These are phyloP conservation scores for Penicillium longicatenatum DNA, from an alignment of 495 filamentous ascomycete species.

Conservation along the genomic window DNA sequence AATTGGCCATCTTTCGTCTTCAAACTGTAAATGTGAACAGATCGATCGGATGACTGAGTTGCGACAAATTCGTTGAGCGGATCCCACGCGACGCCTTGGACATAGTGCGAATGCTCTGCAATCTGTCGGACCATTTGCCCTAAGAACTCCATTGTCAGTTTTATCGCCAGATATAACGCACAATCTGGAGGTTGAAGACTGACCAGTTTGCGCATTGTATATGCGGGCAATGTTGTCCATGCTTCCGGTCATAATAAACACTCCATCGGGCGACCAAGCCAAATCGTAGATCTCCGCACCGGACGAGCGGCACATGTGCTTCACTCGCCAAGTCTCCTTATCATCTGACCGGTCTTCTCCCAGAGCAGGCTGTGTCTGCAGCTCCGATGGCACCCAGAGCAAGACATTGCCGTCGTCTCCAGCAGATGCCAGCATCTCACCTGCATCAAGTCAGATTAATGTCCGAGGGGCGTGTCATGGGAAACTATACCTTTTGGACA, in stretches of 20 bases:
- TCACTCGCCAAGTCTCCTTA: slow-evolving; percentile 95
- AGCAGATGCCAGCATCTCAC: slow-evolving; percentile 90
- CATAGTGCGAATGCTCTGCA: slow-evolving; percentile 98
- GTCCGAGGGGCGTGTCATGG: slow-evolving; percentile 6
- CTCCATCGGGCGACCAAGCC: slow-evolving; percentile 95
- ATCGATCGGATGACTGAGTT: slow-evolving; percentile 96
- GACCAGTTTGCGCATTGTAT: slow-evolving; percentile 93
- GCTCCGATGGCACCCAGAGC: slow-evolving; percentile 89
- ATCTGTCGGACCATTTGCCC: slow-evolving; percentile 93
- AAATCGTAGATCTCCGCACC: slow-evolving; percentile 97
- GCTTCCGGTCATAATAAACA: slow-evolving; percentile 96
- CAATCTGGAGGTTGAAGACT: background rate
- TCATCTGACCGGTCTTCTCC: slow-evolving; percentile 87
- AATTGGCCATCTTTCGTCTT: slow-evolving; percentile 97
- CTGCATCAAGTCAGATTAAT: slow-evolving; percentile 50
- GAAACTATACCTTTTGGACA: slow-evolving; percentile 73
- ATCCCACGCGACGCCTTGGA: slow-evolving; percentile 98
- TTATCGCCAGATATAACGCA: background rate
- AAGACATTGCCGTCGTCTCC: slow-evolving; percentile 97
- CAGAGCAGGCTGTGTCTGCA: slow-evolving; percentile 61
- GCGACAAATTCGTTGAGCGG: slow-evolving; percentile 97
- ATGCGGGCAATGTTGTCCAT: slow-evolving; percentile 98
- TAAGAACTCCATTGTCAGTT: slow-evolving; percentile 37
- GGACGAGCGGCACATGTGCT: slow-evolving; percentile 93
- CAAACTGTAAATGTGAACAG: slow-evolving; percentile 94